Evolutionary conservation across 768 basidiomycete species (phyloP).

Genomic region (Mycena belliarum): DNA sequence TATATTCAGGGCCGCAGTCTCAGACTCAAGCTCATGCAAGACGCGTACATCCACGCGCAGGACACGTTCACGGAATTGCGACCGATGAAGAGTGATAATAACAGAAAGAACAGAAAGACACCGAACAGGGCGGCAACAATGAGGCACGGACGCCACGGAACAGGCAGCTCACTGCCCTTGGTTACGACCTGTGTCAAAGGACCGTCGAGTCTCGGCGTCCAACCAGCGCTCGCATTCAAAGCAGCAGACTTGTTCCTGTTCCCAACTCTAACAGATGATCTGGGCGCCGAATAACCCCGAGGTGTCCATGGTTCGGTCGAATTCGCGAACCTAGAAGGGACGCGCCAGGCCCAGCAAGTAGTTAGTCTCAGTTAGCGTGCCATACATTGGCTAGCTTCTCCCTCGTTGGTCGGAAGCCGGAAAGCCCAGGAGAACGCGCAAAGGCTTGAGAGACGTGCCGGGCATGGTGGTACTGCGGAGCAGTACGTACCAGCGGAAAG

Average conservation of each 20-base stretch:
- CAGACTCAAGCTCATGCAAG: not conserved
- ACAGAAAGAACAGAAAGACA: not conserved
- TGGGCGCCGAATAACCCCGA: no score
- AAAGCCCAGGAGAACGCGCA: not conserved
- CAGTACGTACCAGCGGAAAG: conserved; percentile 10
- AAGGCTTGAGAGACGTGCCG: not conserved
- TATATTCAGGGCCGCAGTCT: no score
- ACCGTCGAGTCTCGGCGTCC: no score
- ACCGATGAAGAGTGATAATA: not conserved
- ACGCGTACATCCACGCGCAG: not conserved
- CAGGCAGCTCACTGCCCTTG: not conserved
- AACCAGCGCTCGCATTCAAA: no score
- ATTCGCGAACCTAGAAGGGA: conserved; percentile 11
- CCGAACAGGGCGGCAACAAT: conserved; percentile 2
- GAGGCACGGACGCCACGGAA: conserved; percentile 5
- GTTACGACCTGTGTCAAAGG: conserved; percentile 9
- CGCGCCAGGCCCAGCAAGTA: not conserved
- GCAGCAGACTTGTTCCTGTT: no score
- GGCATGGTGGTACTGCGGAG: not conserved
- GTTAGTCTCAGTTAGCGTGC: conserved; percentile 8
- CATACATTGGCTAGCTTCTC: conserved; percentile 11
- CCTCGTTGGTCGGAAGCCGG: conserved; percentile 11
- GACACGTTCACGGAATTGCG: not conserved
- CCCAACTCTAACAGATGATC: no score
- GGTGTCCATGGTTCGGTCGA: conserved; percentile 8